A percentile compares a stretch with the other conserved stretches of the same genome.
phyloP scores from a whole-genome alignment of 805 yeast species.

The Torulaspora maleeae region DNA sequence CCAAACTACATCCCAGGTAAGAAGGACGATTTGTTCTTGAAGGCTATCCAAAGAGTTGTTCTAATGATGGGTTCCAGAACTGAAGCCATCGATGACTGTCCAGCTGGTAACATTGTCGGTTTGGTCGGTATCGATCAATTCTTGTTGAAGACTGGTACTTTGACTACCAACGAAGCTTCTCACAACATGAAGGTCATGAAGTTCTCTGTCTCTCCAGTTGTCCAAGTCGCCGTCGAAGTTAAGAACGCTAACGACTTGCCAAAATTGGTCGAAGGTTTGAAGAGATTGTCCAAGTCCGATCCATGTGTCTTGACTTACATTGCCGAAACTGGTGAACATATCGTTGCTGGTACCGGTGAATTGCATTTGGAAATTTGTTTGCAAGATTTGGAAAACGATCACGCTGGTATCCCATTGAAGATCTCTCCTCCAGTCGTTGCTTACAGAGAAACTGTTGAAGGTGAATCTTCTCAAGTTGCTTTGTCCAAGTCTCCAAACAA shows the following conservation, averaged over 20 bases:
- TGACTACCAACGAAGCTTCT: constrained; percentile 92
- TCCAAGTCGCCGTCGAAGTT: constrained; percentile 98
- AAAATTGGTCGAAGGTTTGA: constrained; percentile 99
- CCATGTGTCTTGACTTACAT: constrained; percentile 92
- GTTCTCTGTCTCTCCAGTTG: constrained; percentile 99
- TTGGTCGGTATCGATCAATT: constrained; percentile 99
- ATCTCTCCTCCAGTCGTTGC: constrained; percentile 97
- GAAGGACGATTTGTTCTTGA: constrained; percentile 95
- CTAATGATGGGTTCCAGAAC: constrained; percentile 99
- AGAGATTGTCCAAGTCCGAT: constrained; percentile 99
- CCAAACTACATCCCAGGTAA: constrained; percentile 99
- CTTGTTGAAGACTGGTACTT: constrained; percentile 98
- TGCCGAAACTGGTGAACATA: constrained; percentile 96
- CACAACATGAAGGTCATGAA: constrained; percentile 99
- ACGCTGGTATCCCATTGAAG: constrained; percentile 98
- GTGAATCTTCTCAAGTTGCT: constrained; percentile 91
- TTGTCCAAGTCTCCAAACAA: constrained; percentile 99
- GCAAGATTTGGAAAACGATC: constrained; percentile 93
- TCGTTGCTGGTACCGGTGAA: constrained; percentile 99
- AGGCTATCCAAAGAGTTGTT: constrained; percentile 98
- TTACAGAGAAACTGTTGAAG: constrained; percentile 97
- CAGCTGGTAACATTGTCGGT: constrained; percentile 99
- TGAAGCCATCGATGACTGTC: constrained; percentile 98
- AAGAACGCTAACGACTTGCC: constrained; percentile 99
- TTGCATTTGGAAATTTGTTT: constrained; percentile 98